Conservation (phyloP, 2,329 filamentous ascomycete genomes). For the Ophiocordyceps robertsii region DNA sequence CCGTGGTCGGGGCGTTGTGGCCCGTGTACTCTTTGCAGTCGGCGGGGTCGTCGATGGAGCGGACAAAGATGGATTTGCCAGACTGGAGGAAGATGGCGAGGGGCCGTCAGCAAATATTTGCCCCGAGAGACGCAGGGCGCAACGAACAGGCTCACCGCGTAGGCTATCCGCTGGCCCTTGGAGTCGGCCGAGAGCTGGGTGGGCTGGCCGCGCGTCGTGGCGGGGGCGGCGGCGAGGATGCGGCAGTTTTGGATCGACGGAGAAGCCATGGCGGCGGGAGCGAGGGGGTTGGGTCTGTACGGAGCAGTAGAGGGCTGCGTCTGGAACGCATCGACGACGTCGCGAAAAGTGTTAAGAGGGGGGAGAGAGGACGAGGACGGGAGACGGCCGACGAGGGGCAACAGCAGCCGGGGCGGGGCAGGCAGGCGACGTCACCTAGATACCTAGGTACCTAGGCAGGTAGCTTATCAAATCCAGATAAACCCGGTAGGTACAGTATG, state of each 20-base stretch:
- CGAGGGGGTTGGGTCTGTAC: too few species aligned
- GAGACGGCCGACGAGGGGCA: too few species aligned
- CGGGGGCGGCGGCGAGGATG: constrained; percentile 77
- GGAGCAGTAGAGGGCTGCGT: too few species aligned
- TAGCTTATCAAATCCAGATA: too few species aligned
- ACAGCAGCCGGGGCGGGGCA: too few species aligned
- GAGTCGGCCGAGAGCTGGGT: constrained; percentile 79
- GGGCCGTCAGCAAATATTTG: neutral
- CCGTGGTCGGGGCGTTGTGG: constrained; percentile 78
- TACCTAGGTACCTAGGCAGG: too few species aligned
- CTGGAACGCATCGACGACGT: too few species aligned
- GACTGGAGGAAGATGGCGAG: constrained; percentile 38
- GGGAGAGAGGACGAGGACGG: too few species aligned
- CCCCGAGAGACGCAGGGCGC: neutral
- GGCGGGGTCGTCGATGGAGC: constrained; percentile 82
- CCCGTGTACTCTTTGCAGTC: constrained; percentile 80
- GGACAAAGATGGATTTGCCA: constrained; percentile 92
- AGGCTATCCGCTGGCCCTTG: constrained; percentile 85
- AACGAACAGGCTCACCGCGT: constrained; percentile 51
- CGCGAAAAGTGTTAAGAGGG: too few species aligned
- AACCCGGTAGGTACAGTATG: too few species aligned
- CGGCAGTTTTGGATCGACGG: constrained; percentile 43
- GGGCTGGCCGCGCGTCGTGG: constrained; percentile 71
- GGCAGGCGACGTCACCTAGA: too few species aligned
- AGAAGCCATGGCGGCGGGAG: too few species aligned